Conservation (phyloP, 139 green algal species). For the Haematococcus sp. region DNA sequence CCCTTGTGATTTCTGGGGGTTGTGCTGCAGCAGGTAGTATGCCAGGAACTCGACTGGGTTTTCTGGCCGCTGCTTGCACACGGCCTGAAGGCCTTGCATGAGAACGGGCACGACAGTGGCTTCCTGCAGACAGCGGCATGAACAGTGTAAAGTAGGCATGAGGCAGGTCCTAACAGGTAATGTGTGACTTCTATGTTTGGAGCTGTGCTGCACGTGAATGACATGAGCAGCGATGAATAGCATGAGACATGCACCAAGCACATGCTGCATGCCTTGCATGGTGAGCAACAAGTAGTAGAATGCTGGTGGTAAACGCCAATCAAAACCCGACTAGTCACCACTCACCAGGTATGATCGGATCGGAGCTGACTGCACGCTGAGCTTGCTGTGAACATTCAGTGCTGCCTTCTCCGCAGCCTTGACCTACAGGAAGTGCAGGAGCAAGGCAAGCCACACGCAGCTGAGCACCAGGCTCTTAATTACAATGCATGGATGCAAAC, state of each 20-base stretch:
- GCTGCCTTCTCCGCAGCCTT: constrained; percentile 61
- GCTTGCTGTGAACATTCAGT: constrained; percentile 47
- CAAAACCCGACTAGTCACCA: background rate
- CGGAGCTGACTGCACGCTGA: constrained; percentile 55
- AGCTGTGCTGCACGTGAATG: too few relatives aligned
- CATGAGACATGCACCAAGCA: background rate
- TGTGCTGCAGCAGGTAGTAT: constrained; percentile 77
- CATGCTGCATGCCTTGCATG: background rate
- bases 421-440: constrained; percentile 30
- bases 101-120: constrained; percentile 71
- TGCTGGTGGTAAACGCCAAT: background rate
- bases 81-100: constrained; percentile 74
- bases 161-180: too few relatives aligned
- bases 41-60: constrained; percentile 81
- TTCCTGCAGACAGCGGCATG: constrained; percentile 47
- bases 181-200: too few relatives aligned
- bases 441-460: too few relatives aligned
- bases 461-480: too few relatives aligned
- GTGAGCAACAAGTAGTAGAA: background rate
- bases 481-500: too few relatives aligned
- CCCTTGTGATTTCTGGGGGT: constrained; percentile 46
- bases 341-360: constrained; percentile 78
- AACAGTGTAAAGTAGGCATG: background rate
- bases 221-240: too few relatives aligned
- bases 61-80: constrained; percentile 76